Conservation (phyloP, 768 basidiomycete genomes). For the Lactarius tabidus region DNA sequence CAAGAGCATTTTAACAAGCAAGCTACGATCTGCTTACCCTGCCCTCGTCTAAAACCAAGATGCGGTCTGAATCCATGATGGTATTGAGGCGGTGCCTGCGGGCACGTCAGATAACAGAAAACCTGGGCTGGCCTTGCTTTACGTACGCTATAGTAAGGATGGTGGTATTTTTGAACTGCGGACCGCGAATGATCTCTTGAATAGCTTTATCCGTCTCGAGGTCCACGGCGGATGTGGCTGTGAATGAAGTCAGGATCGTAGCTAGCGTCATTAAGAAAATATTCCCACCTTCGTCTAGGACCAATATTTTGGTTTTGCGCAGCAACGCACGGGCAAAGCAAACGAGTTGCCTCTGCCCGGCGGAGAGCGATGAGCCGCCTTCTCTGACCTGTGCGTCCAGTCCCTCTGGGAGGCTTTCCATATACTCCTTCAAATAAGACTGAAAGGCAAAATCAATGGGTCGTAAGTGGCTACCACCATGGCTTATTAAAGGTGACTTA, state of each 20-base stretch:
- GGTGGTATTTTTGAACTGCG: slow-evolving; percentile 71
- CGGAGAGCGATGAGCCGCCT: slow-evolving; percentile 75
- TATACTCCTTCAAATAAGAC: slow-evolving; percentile 65
- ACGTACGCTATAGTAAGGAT: slow-evolving; percentile 84
- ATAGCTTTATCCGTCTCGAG: slow-evolving; percentile 86
- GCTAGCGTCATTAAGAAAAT: slow-evolving; percentile 1
- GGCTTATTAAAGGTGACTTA: slow-evolving; percentile 29
- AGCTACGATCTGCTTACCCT: slow-evolving; percentile 38
- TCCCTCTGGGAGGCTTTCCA: slow-evolving; percentile 59
- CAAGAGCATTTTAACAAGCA: background rate
- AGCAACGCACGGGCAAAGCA: slow-evolving; percentile 86
- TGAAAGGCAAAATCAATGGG: slow-evolving; percentile 29
- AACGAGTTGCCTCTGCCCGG: slow-evolving; percentile 83
- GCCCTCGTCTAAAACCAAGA: slow-evolving; percentile 82
- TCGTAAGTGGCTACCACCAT: background rate
- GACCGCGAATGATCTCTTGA: slow-evolving; percentile 81
- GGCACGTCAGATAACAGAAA: background rate
- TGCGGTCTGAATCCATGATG: slow-evolving; percentile 74
- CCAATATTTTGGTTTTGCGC: slow-evolving; percentile 80
- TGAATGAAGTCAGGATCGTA: slow-evolving; percentile 7
- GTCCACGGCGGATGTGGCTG: slow-evolving; percentile 87
- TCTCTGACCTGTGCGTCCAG: slow-evolving; percentile 73
- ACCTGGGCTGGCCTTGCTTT: slow-evolving; percentile 4
- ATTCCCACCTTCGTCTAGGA: slow-evolving; percentile 80
- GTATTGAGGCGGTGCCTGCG: slow-evolving; percentile 75